Base-by-base conservation (phyloP, 148 eudicot species). In the Silene uniflora region DNA sequence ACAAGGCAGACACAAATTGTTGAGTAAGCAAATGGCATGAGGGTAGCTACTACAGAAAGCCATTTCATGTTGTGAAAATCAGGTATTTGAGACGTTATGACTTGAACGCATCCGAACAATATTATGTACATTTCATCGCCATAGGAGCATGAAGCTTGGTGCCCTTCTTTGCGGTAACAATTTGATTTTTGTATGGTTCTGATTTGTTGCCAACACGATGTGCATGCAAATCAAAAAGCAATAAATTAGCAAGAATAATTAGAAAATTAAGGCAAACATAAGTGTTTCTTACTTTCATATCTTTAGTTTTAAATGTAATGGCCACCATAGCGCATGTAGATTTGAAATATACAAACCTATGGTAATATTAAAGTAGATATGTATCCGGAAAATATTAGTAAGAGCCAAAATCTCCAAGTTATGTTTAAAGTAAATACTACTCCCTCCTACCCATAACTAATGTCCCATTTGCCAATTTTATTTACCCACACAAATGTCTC, bases 21-120 rank as follows among this genome's bases (percentile, higher is more conserved):
- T 67, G 96, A 60, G 68, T 91, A 91, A 72, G 67, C 27, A 73
- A 91, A 87, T 58, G 93, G 89, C 96, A 91, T 91, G 71, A 85
- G 49, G 66, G 93, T 86, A 46, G 93, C 96, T 19, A 84, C 39
- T 11, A 83, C 39, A 14, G 96, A 91, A 23, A 91, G 87, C 91
- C 91, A 91, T 27, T 77, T 86, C 90, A 89, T 91, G 85, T 84
- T 81, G 78, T 87, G 96, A 67, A 89, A 86, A 73, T 87, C 77
- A 0, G 96, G 96, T 82, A 89, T 89, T 61, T 87, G 93, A 52
- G 91, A 91, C 71, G 85, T 18, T 10, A 89, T 13, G 14, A 85
- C 73, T 74, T 91, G 91, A 35, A 81, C 63, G 11, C 72, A 75
- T 62, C 96, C 96, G 78, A 91, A 91, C 46, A 85, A 18, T 12